Evolutionary conservation across 2,329 filamentous ascomycete species (phyloP), one percentile per base, ranked within the genome.

Genomic region (Coleophoma crateriformis): DNA sequence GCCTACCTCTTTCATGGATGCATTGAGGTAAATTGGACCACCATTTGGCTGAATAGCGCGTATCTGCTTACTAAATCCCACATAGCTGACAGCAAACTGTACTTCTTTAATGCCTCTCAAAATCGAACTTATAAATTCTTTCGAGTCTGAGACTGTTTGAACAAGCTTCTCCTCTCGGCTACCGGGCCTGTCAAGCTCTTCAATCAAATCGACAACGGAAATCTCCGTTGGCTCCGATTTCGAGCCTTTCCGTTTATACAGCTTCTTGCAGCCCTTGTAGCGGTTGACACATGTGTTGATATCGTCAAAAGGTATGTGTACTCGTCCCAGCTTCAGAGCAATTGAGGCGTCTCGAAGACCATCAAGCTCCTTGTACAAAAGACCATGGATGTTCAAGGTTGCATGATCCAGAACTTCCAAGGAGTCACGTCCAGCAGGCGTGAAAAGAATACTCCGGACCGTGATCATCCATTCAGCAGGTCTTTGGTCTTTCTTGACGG

Each of bases 391-490:
- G 60, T 96, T 97, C 52, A 97, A 72, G 3, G 88, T 87, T 52
- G 88, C 83, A 62, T 90, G 87, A 66, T 99, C 95, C 57, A 99
- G 71, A 2, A 99, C 72, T 67, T 99, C 92, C 50, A 89, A 83
- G 1, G 90, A 86, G 50, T 97, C 90, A 48, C 79, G 79, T 33
- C 90, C 90, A 50, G 95, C 85, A 1, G 90, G 83, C 0, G 89
- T 95, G 61, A 99, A 95, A 7, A 97, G 75, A 43, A 97, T 79
- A 67, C 91, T 96, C 52, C 89, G 83, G 46, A 92, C 69, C 7
- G 87, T 87, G 60, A 95, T 78, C 55, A 95, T 92, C 92, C 95
- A 99, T 72, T 99, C 95, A 2, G 91, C 92, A 37, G 94, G 90
- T 43, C 81, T 77, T 59, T 87, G 83, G 45, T 82, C 73, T 27